Percentiles rank a stretch among this genome's conserved stretches.
phyloP scores from a whole-genome alignment of 371 early-diverging fungal species.

The Rhizopus arrhizus region DNA sequence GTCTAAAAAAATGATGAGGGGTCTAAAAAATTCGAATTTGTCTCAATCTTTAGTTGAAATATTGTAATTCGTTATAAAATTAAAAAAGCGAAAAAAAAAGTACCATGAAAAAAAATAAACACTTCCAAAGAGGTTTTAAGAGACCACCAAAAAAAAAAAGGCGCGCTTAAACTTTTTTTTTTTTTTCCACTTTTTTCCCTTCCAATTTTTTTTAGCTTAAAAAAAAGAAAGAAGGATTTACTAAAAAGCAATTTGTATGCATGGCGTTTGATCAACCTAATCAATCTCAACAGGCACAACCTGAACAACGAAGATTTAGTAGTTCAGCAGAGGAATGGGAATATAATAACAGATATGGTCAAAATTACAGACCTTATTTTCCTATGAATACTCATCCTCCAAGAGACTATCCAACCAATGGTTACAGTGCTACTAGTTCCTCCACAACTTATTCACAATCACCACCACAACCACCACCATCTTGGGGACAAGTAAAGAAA shows the following conservation, averaged over 20 bases:
- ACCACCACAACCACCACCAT: constrained; percentile 1
- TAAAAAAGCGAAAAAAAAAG: constrained; percentile 1
- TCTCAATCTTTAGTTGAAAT: background rate
- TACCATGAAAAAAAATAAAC: background rate
- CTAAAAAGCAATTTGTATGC: constrained; percentile 10
- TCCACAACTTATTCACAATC: background rate
- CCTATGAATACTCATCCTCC: constrained; percentile 4
- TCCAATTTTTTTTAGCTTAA: constrained; percentile 1
- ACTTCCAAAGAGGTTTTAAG: background rate
- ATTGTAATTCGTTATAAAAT: background rate
- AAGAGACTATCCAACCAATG: background rate
- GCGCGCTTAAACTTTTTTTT: constrained; percentile 6
- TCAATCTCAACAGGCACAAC: constrained; percentile 32
- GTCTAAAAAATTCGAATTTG: background rate
- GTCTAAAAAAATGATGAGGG: no score
- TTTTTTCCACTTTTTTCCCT: constrained; percentile 5
- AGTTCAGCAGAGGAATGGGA: constrained; percentile 24
- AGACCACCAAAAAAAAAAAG: background rate
- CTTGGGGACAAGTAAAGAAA: constrained; percentile 8
- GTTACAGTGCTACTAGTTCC: background rate
- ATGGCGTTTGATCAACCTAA: constrained; percentile 44
- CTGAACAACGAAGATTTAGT: constrained; percentile 13
- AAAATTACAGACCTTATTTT: constrained; percentile 10
- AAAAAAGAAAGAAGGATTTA: background rate
- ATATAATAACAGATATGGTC: constrained; percentile 20